These are phyloP conservation scores for Entoloma clypeatum DNA, from an alignment of 1,284 basidiomycete species.

Conservation along the genomic window DNA sequence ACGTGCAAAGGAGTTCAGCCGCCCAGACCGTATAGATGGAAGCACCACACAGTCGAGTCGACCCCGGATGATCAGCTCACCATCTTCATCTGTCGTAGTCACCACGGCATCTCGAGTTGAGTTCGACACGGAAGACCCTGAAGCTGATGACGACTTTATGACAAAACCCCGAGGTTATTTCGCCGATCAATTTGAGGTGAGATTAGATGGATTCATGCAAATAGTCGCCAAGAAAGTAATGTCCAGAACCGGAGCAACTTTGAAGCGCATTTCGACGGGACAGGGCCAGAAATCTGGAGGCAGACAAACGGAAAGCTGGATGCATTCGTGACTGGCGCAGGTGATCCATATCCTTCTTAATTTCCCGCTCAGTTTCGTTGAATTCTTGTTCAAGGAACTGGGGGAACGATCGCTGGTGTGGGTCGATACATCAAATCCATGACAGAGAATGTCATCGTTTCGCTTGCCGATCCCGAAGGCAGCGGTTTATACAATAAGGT, in stretches of 20 bases:
- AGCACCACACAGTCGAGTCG: conserved; percentile 22
- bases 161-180: conserved; percentile 74
- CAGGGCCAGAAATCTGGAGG: conserved; percentile 94
- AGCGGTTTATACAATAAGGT: conserved; percentile 95
- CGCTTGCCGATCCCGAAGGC: conserved; percentile 90
- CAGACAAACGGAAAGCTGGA: conserved; percentile 84
- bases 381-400: conserved; percentile 60
- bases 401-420: conserved; percentile 89
- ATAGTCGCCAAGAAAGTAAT: neutral
- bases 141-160: conserved; percentile 41
- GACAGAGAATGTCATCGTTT: conserved; percentile 62
- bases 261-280: conserved; percentile 85
- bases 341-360: conserved; percentile 31
- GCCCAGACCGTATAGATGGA: conserved; percentile 34
- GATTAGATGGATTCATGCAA: conserved; percentile 10
- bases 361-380: conserved; percentile 4
- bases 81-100: conserved; percentile 50
- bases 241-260: conserved; percentile 83
- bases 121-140: conserved; percentile 32
- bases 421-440: conserved; percentile 78
- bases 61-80: conserved; percentile 31
- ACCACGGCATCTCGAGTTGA: conserved; percentile 49
- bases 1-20: conserved; percentile 71
- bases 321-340: conserved; percentile 94
- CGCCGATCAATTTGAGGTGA: conserved; percentile 91